Percentiles rank a stretch among this genome's conserved stretches.
Conservation (phyloP, 352 stramenopile genomes). For the Heterotrichella gracilis region DNA sequence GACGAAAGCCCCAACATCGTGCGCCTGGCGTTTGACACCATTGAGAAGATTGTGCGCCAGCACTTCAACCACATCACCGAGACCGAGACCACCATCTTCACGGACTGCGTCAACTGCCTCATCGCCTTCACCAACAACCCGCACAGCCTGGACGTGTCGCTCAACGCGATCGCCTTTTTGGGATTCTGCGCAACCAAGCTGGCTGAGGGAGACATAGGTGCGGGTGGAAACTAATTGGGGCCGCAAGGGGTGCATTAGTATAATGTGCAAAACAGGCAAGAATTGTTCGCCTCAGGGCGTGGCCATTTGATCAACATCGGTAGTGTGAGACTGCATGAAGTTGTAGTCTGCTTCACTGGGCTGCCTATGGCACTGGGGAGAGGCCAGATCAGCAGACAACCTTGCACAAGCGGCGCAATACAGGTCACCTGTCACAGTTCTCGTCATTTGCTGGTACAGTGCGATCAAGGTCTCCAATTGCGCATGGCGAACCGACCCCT, state of each 20-base stretch:
- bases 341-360: no score
- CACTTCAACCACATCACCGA: conserved; percentile 42
- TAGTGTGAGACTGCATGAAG: no score
- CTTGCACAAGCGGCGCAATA: no score
- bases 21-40: conserved; percentile 24
- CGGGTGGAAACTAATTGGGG: no score
- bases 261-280: no score
- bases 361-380: no score
- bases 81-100: conserved; percentile 32
- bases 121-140: conserved; percentile 31
- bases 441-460: no score
- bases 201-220: not conserved
- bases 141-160: conserved; percentile 21
- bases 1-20: conserved; percentile 20
- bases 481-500: no score
- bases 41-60: conserved; percentile 29
- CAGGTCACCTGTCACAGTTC: no score
- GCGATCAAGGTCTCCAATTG: no score
- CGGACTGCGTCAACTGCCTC: conserved; percentile 34
- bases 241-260: no score
- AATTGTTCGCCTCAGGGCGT: not conserved
- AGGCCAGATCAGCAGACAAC: no score
- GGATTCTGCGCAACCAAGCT: conserved; percentile 14
- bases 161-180: not conserved
- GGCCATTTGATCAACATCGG: not conserved